A percentile compares a stretch with the other conserved stretches of the same genome.
These are phyloP conservation scores for Yamadazyma pseudoaaseri DNA, from an alignment of 1,139 yeast genomes.

Conservation along the genomic window DNA sequence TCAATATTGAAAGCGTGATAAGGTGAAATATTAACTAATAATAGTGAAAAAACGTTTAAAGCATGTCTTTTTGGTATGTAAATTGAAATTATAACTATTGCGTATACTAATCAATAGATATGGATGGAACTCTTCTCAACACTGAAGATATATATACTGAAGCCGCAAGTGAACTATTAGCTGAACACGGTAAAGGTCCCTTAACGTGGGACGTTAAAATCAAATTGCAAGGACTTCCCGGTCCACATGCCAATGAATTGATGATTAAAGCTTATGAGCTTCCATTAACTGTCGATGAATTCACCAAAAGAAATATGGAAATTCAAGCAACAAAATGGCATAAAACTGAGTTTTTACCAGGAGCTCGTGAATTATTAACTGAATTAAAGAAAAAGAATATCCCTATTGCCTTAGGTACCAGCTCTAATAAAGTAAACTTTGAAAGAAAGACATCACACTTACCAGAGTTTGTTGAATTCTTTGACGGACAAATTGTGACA, in stretches of 20 bases:
- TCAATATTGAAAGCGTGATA: too few species aligned
- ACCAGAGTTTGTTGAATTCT: slow-evolving; percentile 56
- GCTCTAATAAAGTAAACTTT: slow-evolving; percentile 64
- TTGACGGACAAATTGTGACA: slow-evolving; percentile 69
- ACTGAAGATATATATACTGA: slow-evolving; percentile 90
- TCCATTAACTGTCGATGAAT: slow-evolving; percentile 66
- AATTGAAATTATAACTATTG: too few species aligned
- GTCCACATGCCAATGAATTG: slow-evolving; percentile 57
- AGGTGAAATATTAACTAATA: too few species aligned
- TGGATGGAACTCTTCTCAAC: slow-evolving; percentile 92
- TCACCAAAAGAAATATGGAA: slow-evolving; percentile 46
- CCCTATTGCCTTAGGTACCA: slow-evolving; percentile 93
- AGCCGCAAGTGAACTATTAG: slow-evolving; percentile 64
- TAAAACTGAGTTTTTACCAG: slow-evolving; percentile 69
- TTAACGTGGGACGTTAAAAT: slow-evolving; percentile 90
- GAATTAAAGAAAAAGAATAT: slow-evolving; percentile 47
- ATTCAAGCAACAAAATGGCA: slow-evolving; percentile 66
- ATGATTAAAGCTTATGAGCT: slow-evolving; percentile 68
- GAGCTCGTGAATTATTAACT: slow-evolving; percentile 69
- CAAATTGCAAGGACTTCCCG: slow-evolving; percentile 88
- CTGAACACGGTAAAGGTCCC: slow-evolving; percentile 68
- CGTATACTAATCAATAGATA: too few species aligned
- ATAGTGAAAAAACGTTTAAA: slow-evolving; percentile 32
- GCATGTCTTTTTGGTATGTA: slow-evolving; percentile 85
- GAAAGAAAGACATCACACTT: slow-evolving; percentile 69